Evolutionary conservation across 805 yeast species (phyloP), one percentile per base, ranked within the genome.

Genomic region (Kodamaea laetipori): DNA sequence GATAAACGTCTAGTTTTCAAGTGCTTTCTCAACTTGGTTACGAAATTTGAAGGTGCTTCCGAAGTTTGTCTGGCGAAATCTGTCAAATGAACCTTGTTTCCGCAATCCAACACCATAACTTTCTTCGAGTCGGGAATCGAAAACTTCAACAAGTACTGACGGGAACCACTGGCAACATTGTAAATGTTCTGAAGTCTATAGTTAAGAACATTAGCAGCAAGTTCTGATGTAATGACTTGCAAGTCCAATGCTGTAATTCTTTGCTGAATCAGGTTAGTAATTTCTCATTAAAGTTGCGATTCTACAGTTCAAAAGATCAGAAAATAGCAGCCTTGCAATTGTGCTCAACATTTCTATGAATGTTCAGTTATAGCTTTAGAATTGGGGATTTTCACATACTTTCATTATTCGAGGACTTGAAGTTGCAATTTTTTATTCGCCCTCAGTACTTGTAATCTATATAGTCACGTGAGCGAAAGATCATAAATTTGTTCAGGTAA

Each of bases 211-310:
- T 74, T 67, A 6, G 66, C 56, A 41, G 73, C 74, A 34, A 90
- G 73, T 62, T 92, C 98, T 15, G 74, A 66, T 1, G 84, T 73
- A 21, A 90, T 65, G 41, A 89, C 69, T 59, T 82, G 84, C 35
- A 92, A 73, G 63, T 92, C 98, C 45, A 92, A 69, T 2, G 95
- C 83, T 4, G 90, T 83, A 44, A 90, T 78, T 67, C 97, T 77
- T 75, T 92, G 97, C 82, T 35, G 18, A 3, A 2, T 7, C 9
- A 10, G 9, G 43, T 42, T 42, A 42, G 45, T 39, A 34, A 17
- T 13, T 21, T 4, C n/a, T n/a, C 8, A 2, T 7, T 9, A 23
- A 2, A 24, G n/a, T n/a, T n/a, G n/a, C n/a, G n/a, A n/a, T n/a
- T n/a, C n/a, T n/a, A n/a, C n/a, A n/a, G n/a, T n/a, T n/a, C n/a